Evolutionary conservation across 805 yeast genomes (phyloP), one percentile per base, ranked within the genome.

Genomic region (Ogataea allantospora): DNA sequence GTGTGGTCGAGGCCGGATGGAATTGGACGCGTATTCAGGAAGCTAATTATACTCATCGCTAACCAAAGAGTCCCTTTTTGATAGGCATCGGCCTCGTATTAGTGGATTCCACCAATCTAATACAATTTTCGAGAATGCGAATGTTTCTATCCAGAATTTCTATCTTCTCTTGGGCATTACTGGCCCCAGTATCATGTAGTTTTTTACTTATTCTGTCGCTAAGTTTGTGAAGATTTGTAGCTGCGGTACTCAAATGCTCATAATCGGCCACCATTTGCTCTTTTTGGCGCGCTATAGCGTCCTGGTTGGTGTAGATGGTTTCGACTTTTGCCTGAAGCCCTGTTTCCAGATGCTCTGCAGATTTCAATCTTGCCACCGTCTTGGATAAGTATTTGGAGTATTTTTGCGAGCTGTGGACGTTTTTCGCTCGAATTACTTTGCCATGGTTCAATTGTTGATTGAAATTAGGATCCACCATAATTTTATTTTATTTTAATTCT

Each of bases 1-100:
- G 73, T 47, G 75, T 89, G 16, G 73, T 89, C 27, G 79, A 86
- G 51, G 76, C 83, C 3, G 96, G 96, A 13, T 89, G 98, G 98
- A 71, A 73, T 11, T 80, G 78, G 43, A 78, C 78, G 15, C 87
- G 81, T 34, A 76, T 78, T 48, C 89, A 51, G 32, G 62, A 59
- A 6, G 24, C 22, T 8, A 13, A 10, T 15, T 27, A 23, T 4
- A 26, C n/a, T n/a, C n/a, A 23, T 10, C 11, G 33, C 39, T 37
- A 53, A 16, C 55, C 44, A 25, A 54, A 54, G 12, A 53, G 34
- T 3, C 56, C 48, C 22, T 34, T 40, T 25, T 35, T 46, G 9
- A 33, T 26, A 15, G 33, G 42, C 13, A 48, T 44, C 19, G 57
- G 53, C 8, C 25, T 37, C 10, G 48, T 42, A 33, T 47, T 30